These are phyloP conservation scores for Neoscytalidium dimidiatum DNA, from an alignment of 2,329 filamentous ascomycete species.

Conservation along the genomic window DNA sequence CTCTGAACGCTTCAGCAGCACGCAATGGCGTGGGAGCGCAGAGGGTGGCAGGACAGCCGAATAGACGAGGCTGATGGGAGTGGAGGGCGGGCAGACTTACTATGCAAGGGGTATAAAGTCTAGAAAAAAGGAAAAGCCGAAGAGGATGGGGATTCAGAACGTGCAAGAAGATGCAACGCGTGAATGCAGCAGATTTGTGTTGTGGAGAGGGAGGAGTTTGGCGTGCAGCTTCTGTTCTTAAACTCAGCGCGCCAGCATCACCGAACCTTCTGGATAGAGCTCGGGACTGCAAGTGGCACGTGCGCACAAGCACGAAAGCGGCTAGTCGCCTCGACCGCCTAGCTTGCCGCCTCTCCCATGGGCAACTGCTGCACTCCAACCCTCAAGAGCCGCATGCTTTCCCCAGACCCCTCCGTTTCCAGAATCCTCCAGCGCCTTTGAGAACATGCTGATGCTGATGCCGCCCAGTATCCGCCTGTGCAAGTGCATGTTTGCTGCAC, in stretches of 20 bases:
- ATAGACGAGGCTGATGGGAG: conserved; percentile 1
- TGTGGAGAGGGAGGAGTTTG: conserved; percentile 10
- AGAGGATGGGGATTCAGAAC: neutral
- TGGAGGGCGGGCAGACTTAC: conserved; percentile 12
- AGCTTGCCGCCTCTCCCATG: conserved; percentile 10
- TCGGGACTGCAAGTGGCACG: neutral
- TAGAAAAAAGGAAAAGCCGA: conserved; percentile 14
- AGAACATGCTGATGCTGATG: neutral
- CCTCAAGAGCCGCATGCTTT: neutral
- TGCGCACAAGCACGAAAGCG: conserved; percentile 5
- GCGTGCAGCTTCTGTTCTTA: conserved; percentile 19
- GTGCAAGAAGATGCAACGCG: neutral
- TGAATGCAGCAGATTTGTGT: neutral
- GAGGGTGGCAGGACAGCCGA: neutral
- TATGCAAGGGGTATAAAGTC: conserved; percentile 19
- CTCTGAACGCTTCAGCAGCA: neutral
- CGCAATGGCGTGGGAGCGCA: conserved; percentile 1
- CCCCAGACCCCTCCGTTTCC: neutral
- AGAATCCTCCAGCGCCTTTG: conserved; percentile 12
- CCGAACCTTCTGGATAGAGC: conserved; percentile 22
- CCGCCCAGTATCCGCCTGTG: neutral
- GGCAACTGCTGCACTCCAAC: neutral
- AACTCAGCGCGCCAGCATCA: conserved; percentile 18
- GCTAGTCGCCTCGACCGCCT: conserved; percentile 9
- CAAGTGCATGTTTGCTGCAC: neutral